Conservation (phyloP, 257 asterid genomes). For the Prunella vulgaris region DNA sequence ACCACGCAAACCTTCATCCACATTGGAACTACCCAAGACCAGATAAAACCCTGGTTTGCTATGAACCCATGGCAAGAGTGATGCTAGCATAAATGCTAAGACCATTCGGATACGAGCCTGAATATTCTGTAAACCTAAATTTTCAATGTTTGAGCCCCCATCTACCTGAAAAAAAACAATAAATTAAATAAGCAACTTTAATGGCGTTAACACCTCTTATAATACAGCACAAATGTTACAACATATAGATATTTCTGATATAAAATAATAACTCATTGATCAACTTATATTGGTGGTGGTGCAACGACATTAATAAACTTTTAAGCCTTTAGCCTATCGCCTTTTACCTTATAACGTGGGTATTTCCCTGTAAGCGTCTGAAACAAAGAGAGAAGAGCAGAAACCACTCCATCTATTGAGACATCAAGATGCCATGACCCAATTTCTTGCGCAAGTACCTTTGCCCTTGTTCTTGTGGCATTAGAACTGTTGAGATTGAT, state of each 20-base stretch:
- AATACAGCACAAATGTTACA: neutral
- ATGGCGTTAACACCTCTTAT: neutral
- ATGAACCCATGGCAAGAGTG: conserved; percentile 97
- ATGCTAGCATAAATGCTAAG: conserved; percentile 90
- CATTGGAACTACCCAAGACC: conserved; percentile 96
- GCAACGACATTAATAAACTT: neutral
- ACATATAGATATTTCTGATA: neutral
- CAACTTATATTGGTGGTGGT: neutral
- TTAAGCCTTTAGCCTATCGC: neutral
- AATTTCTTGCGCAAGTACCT: conserved; percentile 82
- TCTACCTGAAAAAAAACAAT: conserved; percentile 54
- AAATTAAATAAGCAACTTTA: conserved; percentile 17
- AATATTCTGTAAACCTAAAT: conserved; percentile 78
- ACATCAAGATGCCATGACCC: conserved; percentile 97
- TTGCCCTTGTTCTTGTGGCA: conserved; percentile 70
- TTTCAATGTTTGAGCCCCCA: conserved; percentile 87
- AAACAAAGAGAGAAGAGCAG: conserved; percentile 73
- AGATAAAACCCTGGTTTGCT: conserved; percentile 89
- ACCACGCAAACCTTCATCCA: conserved; percentile 92
- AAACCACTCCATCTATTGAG: conserved; percentile 78
- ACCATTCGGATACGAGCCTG: conserved; percentile 96
- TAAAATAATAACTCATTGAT: conserved; percentile 1
- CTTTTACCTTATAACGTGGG: conserved; percentile 71
- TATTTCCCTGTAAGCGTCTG: conserved; percentile 80
- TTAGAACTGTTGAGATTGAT: conserved; percentile 35